Evolutionary conservation across 1,284 basidiomycete species (phyloP), one percentile per base, ranked within the genome.

Genomic region (Ganoderma multipileum): DNA sequence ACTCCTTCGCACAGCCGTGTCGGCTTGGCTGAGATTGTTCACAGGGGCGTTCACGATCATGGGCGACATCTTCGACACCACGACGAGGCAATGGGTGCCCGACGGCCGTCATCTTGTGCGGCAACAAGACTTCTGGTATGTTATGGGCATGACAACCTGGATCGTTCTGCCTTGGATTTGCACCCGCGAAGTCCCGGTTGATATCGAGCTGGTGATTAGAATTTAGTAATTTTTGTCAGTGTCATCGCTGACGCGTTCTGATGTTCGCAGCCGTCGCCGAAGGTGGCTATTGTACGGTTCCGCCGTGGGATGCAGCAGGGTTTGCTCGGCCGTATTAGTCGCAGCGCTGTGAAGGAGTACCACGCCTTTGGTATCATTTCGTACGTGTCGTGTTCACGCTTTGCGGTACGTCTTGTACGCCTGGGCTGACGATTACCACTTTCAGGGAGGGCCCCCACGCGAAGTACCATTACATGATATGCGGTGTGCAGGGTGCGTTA

Each of bases 81-180:
- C 77, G 23, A 87, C 85, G 38, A 82, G 80, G 64, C 79, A 82
- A 26, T 93, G 90, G 89, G 83, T 87, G 70, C 80, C 84, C 30
- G 85, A 81, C 64, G 88, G 86, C 60, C 78, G 79, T 44, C 83
- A 87, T 66, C 79, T 93, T 65, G 77, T 91, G 69, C 85, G 81
- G 52, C 89, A 91, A 69, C 91, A 93, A 77, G 87, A 92, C 72
- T 90, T 93, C 79, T 93, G 91, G 91, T 92, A 87, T 77, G 85
- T 85, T 12, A 79, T 92, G 70, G 86, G 86, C 63, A 93, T 94
- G 90, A 90, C 91, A 3, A 76, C 87, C 30, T 89, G 93, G 92
- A 87, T 92, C 67, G 76, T 87, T 16, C 85, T 92, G 68, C 92
- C 92, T 7, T 94, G 92, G 93, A 83, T 91, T 63, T 92, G 90